Base-by-base conservation (phyloP, 345 rosid species). In the Carallia brachiata region DNA sequence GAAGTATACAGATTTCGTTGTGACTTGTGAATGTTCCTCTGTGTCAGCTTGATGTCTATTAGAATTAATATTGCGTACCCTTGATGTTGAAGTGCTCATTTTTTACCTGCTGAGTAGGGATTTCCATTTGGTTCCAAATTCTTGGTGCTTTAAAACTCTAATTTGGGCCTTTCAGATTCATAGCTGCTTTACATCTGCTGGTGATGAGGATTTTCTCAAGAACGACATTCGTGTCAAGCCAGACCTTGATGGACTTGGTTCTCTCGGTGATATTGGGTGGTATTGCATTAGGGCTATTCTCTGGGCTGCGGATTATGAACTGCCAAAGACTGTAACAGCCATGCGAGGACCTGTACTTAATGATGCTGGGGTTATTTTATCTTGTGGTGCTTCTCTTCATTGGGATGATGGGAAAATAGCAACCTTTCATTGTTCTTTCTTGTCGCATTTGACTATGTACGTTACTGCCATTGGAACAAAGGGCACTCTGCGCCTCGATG, bases 191-290 rank as follows among this genome's bases (percentile, higher is more conserved):
- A 30, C 96, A 19, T 89, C 83, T 71, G 77, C 74, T 53, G 89
- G 63, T 10, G 82, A 68, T 13, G 74, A 82, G 30, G 77, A 77
- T 40, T 93, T 90, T 75, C 82, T 93, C 9, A 80, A 79, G 62
- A 76, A 87, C 47, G 87, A 90, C 76, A 84, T 87, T 47, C 89
- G 94, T 23, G 96, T 90, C n/a, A 90, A 89, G 81, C 92, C 94
- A 28, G 88, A 89, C 60, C 97, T 93, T 1, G 97, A 93, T 52
- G 83, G 84, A 13, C 96, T 85, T 3, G 98, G 98, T 28, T 84
- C 94, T 6, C 91, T 93, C 0, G 98, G 97, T 8, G 98, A 93
- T 60, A 79, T 84, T n/a, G 97, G 98, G 32, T 93, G 98, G 98
- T 93, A 93, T 69, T 69, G 87, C 54, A 76, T 87, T 69, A 78